A percentile compares a stretch with the other conserved stretches of the same genome.
These are phyloP conservation scores for Suillus ampliporus DNA, from an alignment of 768 basidiomycete genomes.

Conservation along the genomic window DNA sequence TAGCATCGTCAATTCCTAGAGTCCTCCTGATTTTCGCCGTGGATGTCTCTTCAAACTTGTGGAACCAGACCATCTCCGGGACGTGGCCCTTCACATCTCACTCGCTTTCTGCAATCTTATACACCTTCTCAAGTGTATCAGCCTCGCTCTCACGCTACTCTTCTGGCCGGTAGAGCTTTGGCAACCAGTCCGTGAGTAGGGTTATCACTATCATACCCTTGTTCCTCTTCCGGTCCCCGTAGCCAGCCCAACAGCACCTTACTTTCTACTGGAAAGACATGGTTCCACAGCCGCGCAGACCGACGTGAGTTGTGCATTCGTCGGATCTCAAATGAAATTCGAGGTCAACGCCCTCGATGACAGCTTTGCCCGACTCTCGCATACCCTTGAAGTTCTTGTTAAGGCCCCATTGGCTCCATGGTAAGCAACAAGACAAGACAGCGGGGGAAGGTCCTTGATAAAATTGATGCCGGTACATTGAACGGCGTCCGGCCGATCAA, in stretches of 20 bases:
- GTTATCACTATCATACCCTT: background rate
- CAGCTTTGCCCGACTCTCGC: background rate
- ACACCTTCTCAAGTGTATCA: background rate
- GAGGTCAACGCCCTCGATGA: background rate
- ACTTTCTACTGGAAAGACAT: conserved; percentile 7
- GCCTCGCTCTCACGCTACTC: background rate
- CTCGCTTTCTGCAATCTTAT: background rate
- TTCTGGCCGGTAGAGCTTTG: background rate
- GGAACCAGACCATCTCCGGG: conserved; percentile 5
- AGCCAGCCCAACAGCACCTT: background rate
- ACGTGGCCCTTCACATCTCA: background rate
- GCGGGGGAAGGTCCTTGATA: conserved; percentile 17
- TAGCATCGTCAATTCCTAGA: no score
- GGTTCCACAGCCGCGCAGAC: conserved; percentile 13
- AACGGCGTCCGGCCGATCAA: conserved; percentile 3
- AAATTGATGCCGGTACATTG: conserved; percentile 18
- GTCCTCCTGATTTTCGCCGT: background rate
- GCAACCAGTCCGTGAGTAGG: background rate
- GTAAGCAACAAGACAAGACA: conserved; percentile 16
- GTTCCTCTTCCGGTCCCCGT: background rate
- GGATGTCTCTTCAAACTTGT: conserved; percentile 3
- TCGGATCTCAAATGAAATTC: background rate
- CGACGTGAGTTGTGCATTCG: conserved; percentile 6
- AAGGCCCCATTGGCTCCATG: conserved; percentile 22
- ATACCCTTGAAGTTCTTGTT: conserved; percentile 2